Percentiles rank a stretch among this genome's conserved stretches.
Evolutionary conservation across 768 basidiomycete genomes (phyloP).

Genomic region (Collybia sordida): DNA sequence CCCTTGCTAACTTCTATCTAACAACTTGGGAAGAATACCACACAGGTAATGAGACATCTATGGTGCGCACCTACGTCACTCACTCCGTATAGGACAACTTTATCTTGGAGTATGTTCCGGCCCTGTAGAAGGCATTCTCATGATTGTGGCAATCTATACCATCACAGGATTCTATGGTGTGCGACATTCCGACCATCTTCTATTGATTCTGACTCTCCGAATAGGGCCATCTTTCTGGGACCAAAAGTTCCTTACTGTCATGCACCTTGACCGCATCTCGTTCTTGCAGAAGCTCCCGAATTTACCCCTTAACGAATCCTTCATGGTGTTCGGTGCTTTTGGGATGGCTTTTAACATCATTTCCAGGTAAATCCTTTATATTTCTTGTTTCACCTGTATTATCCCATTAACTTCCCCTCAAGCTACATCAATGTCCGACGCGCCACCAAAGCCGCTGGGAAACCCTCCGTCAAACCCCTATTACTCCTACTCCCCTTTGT

Average conservation of each 20-base stretch:
- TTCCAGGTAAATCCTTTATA: conserved; percentile 45
- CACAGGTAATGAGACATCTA: conserved; percentile 51
- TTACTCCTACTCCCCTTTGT: conserved; percentile 80
- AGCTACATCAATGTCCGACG: conserved; percentile 81
- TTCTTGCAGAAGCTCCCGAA: conserved; percentile 56
- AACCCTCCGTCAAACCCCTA: conserved; percentile 55
- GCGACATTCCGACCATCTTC: conserved; percentile 12
- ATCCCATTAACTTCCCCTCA: conserved; percentile 21
- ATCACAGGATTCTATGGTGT: conserved; percentile 76
- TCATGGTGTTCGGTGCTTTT: conserved; percentile 79
- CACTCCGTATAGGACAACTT: conserved; percentile 59
- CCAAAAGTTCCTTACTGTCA: conserved; percentile 58
- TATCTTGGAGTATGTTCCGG: conserved; percentile 94
- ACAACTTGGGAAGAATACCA: conserved; percentile 88
- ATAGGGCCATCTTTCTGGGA: conserved; percentile 85
- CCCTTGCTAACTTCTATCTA: conserved; percentile 76
- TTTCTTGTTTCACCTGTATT: background rate
- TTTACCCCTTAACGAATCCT: conserved; percentile 77
- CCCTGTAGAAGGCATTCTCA: conserved; percentile 93
- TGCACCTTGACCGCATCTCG: conserved; percentile 51
- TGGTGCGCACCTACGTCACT: background rate
- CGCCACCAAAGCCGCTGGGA: conserved; percentile 38
- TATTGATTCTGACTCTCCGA: background rate
- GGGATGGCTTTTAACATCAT: conserved; percentile 80
- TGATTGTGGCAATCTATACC: conserved; percentile 75